Base-by-base conservation (phyloP, 1,284 basidiomycete genomes). In the Amylostereum areolatum region DNA sequence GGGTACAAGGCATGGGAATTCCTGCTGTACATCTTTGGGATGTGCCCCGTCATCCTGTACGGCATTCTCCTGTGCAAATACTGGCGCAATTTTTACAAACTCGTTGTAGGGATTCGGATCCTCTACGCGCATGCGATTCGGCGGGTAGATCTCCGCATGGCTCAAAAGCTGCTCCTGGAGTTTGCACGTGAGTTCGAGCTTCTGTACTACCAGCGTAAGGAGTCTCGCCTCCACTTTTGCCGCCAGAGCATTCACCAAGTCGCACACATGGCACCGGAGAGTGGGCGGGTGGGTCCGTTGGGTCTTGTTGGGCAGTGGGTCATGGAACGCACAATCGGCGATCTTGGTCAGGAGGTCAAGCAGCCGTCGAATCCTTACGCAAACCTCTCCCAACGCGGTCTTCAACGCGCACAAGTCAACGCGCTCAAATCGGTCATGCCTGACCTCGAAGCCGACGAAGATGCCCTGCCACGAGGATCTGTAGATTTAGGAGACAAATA, bases 311-410 rank as follows among this genome's bases (percentile, higher is more conserved):
- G 63, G 3, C 64, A 67, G 41, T 68, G 65, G 62, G 61, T 61
- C 1, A 63, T 69, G 51, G 66, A 71, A 43, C 52, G 57, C 6
- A 64, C 62, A 0, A 72, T 72, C 41, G 68, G 70, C 0, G 65
- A 64, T 46, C 59, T 70, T 11, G 63, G 60, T 3, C 49, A 61
- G 37, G 64, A 69, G 41, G 58, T 70, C 6, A 30, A 48, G 4
- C 66, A 65, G 42, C 64, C 54, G 10, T 63, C 60, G 1, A 57
- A 67, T 24, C 60, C 64, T 5, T 69, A 55, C 50, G 51, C 57
- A 3, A 70, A 71, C 39, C 53, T 69, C 3, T 40, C 63, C 45
- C 54, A 55, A 37, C 64, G 52, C 4, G 25, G 66, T 6, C 59
- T 55, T 3, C 54, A 43, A 1, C 47, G 59, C 18, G 48, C 52